Evolutionary conservation across 352 stramenopile genomes (phyloP), one percentile per base, ranked within the genome.

Genomic region (Elongisporangium anandrum): DNA sequence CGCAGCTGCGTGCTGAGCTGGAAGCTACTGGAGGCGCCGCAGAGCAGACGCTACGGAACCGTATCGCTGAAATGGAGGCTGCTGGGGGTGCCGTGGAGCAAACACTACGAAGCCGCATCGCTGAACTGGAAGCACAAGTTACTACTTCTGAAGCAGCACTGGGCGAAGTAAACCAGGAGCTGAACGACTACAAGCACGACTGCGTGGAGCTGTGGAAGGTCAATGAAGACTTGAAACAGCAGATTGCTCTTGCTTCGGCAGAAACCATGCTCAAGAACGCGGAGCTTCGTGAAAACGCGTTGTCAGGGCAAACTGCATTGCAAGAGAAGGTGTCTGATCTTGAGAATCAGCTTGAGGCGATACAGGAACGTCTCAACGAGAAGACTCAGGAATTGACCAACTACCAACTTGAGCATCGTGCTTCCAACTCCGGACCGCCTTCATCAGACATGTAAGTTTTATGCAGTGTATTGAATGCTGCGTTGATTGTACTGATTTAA

Each of bases 151-250:
- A 79, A 16, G 29, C 24, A 1, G 54, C 55, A 29, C 65, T 73
- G 19, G 52, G 58, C 15, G 59, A 71, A 22, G 72, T 75, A 60
- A 77, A 63, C 16, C 77, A 85, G 50, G 75, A 85, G 22, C 65
- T 87, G 45, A 80, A 87, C 20, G 80, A 90, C 56, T 94, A 88
- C 64, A 92, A 90, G 54, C 75, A 91, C 53, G 83, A 93, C 57
- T 93, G 83, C 20, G 77, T 85, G 41, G 74, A 89, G 62, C 60
- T 93, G 38, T 93, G 83, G 83, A 82, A 89, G 41, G 61, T 75
- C 38, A 93, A 91, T 49, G 83, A 93, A 57, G 83, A 90, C 15
- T 57, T 93, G 13, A 91, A 91, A 66, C 79, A 90, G 61, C 83
- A 93, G 29, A 65, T 91, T 16, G 78, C 72, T 10, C 64, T 81